Conservation (phyloP, 352 stramenopile species). For the Pseudoperonospora humuli region DNA sequence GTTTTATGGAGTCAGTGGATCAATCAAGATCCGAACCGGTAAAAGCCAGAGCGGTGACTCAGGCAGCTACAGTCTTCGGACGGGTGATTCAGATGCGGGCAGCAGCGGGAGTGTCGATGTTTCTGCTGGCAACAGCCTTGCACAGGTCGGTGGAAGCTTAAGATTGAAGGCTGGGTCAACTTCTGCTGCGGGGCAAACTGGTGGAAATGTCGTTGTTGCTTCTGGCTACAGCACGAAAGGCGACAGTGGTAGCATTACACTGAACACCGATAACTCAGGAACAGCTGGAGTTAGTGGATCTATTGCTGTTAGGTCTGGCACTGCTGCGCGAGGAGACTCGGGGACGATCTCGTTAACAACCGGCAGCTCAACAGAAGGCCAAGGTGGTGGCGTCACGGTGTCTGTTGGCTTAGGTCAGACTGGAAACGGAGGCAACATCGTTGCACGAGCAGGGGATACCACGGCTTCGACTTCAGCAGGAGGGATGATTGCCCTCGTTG, state of each 20-base stretch:
- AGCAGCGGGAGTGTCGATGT: conserved; percentile 21
- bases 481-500: conserved; percentile 39
- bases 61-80: conserved; percentile 45
- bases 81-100: conserved; percentile 39
- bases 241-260: conserved; percentile 72
- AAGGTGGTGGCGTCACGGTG: conserved; percentile 59
- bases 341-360: conserved; percentile 62
- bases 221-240: conserved; percentile 57
- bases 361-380: conserved; percentile 47
- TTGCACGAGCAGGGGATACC: conserved; percentile 57
- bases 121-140: conserved; percentile 15
- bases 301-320: conserved; percentile 58
- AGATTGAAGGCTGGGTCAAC: conserved; percentile 22
- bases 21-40: conserved; percentile 51
- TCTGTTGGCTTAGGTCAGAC: conserved; percentile 43
- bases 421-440: conserved; percentile 60
- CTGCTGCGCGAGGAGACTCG: conserved; percentile 43
- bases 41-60: conserved; percentile 47
- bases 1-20: conserved; percentile 58
- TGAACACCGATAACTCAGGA: conserved; percentile 73
- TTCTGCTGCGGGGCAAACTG: conserved; percentile 37
- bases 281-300: conserved; percentile 63
- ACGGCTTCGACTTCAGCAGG: conserved; percentile 29
- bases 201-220: conserved; percentile 68
- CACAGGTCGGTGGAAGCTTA: conserved; percentile 16